phyloP scores from a whole-genome alignment of 1,284 basidiomycete genomes.

The Ustilago crameri region DNA sequence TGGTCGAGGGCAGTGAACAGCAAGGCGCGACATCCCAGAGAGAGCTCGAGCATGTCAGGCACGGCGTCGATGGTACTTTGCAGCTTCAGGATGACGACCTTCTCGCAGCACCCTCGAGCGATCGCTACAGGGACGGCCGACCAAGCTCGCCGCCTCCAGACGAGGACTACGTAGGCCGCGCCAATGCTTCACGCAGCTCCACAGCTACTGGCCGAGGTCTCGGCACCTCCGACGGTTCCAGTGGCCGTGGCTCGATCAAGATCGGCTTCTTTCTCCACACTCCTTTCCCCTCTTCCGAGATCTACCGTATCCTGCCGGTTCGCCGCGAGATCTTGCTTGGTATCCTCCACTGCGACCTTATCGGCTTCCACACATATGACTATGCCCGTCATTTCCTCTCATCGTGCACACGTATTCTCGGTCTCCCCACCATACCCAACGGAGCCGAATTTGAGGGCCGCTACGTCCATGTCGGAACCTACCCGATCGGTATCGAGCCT shows the following conservation, averaged over 20 bases:
- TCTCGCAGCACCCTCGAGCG: constrained; percentile 53
- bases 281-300: constrained; percentile 96
- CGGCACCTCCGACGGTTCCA: constrained; percentile 57
- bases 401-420: constrained; percentile 94
- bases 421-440: constrained; percentile 96
- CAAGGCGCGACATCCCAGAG: constrained; percentile 70
- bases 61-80: constrained; percentile 60
- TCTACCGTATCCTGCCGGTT: constrained; percentile 91
- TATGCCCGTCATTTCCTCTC: constrained; percentile 99
- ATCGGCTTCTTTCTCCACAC: constrained; percentile 99
- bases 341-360: constrained; percentile 90
- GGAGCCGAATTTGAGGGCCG: constrained; percentile 93
- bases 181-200: constrained; percentile 13
- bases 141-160: constrained; percentile 20
- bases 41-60: constrained; percentile 60
- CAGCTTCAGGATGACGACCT: constrained; percentile 53
- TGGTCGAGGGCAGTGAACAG: constrained; percentile 75
- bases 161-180: constrained; percentile 27
- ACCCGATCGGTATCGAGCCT: constrained; percentile 98
- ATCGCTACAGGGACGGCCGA: constrained; percentile 12
- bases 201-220: constrained; percentile 40
- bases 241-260: constrained; percentile 61
- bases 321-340: constrained; percentile 95
- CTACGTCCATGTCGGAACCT: constrained; percentile 95
- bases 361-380: constrained; percentile 95